phyloP scores from a whole-genome alignment of 257 asterid genomes.

The Nicotiana benthamiana region DNA sequence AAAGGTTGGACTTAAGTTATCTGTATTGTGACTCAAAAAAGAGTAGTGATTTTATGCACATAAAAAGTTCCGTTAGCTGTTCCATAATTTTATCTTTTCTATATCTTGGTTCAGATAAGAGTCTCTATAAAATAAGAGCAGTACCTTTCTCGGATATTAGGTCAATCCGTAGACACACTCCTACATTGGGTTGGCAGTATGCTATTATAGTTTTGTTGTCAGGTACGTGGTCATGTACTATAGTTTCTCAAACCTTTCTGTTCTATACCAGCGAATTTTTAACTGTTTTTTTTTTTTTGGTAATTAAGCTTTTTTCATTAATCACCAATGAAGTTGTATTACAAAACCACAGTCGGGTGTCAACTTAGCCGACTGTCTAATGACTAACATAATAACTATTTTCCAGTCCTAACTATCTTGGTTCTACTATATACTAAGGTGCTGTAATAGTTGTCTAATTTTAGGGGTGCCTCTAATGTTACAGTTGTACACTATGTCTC shows the following conservation, averaged over 20 bases:
- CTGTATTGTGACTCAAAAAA: not conserved
- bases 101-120: conserved; percentile 61
- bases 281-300: not conserved
- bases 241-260: not conserved
- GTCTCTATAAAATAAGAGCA: conserved; percentile 80
- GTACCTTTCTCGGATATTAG: conserved; percentile 81
- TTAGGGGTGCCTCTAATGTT: no score
- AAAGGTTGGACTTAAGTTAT: conserved; percentile 47
- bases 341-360: no score
- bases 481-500: no score
- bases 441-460: no score
- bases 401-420: no score
- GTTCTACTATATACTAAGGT: no score
- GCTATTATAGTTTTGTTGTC: conserved; percentile 79
- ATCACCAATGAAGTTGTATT: no score
- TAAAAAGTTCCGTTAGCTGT: not conserved
- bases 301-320: no score
- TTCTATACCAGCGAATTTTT: not conserved
- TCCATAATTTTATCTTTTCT: conserved; percentile 12
- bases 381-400: no score
- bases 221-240: conserved; percentile 38
- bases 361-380: no score
- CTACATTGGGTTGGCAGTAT: conserved; percentile 90
- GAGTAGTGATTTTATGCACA: not conserved
- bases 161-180: conserved; percentile 84